phyloP scores from a whole-genome alignment of 257 asterid species.

The Cruciata laevipes region DNA sequence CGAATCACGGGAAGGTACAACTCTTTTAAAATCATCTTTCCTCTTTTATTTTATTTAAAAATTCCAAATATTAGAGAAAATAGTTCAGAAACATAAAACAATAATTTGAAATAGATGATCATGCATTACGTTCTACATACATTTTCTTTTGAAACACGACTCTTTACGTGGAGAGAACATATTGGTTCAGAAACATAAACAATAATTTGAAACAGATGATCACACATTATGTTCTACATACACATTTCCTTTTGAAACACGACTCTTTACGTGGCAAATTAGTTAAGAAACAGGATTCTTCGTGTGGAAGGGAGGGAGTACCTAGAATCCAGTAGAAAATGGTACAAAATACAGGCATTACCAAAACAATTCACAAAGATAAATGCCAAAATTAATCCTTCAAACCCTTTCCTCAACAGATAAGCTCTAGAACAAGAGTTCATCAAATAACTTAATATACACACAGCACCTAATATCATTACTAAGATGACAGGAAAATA shows the following conservation, averaged over 20 bases:
- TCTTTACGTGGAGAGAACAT: not conserved
- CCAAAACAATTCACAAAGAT: not conserved
- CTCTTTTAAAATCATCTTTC: not conserved
- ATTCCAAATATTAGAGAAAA: not conserved
- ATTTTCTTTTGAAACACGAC: not conserved
- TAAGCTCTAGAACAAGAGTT: not conserved
- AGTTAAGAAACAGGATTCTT: not conserved
- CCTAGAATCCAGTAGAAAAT: not conserved
- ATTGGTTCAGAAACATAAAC: not conserved
- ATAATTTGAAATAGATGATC: not conserved
- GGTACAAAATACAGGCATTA: not conserved
- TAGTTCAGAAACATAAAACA: not conserved
- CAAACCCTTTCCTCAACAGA: not conserved
- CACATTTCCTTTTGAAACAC: not conserved
- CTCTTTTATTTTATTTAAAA: not conserved
- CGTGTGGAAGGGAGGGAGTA: not conserved
- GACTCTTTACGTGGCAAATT: not conserved
- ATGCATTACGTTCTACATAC: not conserved
- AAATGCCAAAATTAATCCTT: not conserved
- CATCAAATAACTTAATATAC: slow-evolving; percentile 1
- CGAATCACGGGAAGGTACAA: not conserved
- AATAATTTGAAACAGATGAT: not conserved
- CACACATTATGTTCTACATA: not conserved
- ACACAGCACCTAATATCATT: not conserved
- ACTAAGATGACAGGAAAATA: slow-evolving; percentile 11